Percentiles rank a stretch among this genome's conserved stretches.
Conservation (phyloP, 1,284 basidiomycete species). For the Sanguinoderma infundibulare region DNA sequence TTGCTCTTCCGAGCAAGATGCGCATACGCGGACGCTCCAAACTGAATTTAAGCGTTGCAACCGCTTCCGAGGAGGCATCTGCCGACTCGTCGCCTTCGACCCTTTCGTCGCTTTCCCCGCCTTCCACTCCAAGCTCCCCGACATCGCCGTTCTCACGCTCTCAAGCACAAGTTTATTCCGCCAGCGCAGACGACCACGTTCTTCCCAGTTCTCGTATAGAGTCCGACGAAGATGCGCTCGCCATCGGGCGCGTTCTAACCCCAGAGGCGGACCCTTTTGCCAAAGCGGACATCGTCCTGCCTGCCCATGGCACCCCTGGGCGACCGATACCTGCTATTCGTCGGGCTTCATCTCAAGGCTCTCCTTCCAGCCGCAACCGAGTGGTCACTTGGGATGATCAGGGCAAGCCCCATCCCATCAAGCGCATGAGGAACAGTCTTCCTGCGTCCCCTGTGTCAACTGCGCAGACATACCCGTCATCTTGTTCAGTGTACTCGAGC, state of each 20-base stretch:
- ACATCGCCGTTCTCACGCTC: conserved; percentile 22
- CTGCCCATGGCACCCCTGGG: conserved; percentile 17
- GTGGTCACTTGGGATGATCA: conserved; percentile 16
- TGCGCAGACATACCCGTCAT: conserved; percentile 28
- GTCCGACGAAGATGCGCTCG: conserved; percentile 24
- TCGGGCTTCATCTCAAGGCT: conserved; percentile 11
- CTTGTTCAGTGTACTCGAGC: conserved; percentile 22
- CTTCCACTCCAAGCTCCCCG: conserved; percentile 27
- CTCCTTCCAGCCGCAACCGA: conserved; percentile 3
- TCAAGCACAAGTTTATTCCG: conserved; percentile 19
- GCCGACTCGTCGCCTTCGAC: conserved; percentile 30
- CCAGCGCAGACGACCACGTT: conserved; percentile 6
- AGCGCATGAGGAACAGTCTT: conserved; percentile 21
- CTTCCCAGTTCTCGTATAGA: conserved; percentile 9
- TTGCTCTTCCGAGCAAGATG: conserved; percentile 26
- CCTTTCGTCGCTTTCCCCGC: conserved; percentile 23
- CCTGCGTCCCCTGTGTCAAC: conserved; percentile 24
- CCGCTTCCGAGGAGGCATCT: conserved; percentile 20
- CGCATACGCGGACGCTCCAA: conserved; percentile 31
- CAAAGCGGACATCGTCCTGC: conserved; percentile 30
- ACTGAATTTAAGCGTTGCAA: conserved; percentile 30
- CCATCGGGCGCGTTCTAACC: conserved; percentile 36
- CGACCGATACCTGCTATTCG: conserved; percentile 20
- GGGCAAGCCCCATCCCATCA: background rate
- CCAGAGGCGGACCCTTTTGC: conserved; percentile 39